These are phyloP conservation scores for Aspergillus egyptiacus DNA, from an alignment of 495 filamentous ascomycete species.

Conservation along the genomic window DNA sequence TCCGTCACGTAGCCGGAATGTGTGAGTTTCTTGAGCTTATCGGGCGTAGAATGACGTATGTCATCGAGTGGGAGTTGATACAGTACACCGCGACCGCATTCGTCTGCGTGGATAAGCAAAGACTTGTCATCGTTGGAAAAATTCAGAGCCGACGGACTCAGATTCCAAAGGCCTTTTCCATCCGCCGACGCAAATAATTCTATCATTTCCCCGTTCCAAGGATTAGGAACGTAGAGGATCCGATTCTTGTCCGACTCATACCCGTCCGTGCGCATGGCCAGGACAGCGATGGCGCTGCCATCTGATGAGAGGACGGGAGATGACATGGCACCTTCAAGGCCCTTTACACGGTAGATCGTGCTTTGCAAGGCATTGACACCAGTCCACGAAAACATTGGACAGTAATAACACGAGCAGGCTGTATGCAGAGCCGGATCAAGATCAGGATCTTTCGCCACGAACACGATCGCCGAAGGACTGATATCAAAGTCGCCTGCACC, in stretches of 20 bases:
- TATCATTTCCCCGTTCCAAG: conserved; percentile 49
- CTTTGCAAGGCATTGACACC: conserved; percentile 44
- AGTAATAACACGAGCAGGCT: conserved; percentile 57
- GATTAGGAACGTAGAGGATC: conserved; percentile 60
- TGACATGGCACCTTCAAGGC: conserved; percentile 64
- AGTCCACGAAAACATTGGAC: conserved; percentile 54
- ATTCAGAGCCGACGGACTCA: conserved; percentile 56
- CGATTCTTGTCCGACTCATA: conserved; percentile 89
- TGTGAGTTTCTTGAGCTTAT: conserved; percentile 51
- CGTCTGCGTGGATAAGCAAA: conserved; percentile 62
- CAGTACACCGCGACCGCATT: conserved; percentile 55
- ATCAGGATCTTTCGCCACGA: conserved; percentile 78
- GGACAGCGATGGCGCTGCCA: conserved; percentile 69
- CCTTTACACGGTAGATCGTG: conserved; percentile 32
- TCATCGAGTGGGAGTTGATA: conserved; percentile 55
- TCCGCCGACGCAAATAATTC: conserved; percentile 59
- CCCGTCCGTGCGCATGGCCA: conserved; percentile 69
- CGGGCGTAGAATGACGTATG: conserved; percentile 44
- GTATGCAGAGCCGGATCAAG: conserved; percentile 76
- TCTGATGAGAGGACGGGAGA: conserved; percentile 71
- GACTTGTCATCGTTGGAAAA: conserved; percentile 62
- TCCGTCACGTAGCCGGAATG: conserved; percentile 55
- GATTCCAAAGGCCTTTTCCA: conserved; percentile 60
- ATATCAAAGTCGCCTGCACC: conserved; percentile 56
- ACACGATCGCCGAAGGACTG: conserved; percentile 55